Conservation (phyloP, 352 stramenopile species). For the Phytophthora ramorum region DNA sequence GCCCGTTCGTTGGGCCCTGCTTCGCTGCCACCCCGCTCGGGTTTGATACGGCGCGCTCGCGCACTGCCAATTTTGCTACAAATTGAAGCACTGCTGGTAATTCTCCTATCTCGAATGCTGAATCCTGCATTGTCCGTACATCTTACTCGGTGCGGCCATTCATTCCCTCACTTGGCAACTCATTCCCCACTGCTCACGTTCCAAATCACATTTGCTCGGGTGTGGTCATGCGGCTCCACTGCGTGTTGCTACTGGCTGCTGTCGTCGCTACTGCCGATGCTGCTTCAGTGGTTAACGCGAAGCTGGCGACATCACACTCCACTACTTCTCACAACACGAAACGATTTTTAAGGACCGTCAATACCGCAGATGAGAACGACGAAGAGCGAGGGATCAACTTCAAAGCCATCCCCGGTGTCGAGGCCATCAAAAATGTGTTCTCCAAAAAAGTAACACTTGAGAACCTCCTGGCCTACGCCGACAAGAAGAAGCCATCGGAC, state of each 20-base stretch:
- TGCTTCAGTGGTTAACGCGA: background rate
- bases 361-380: background rate
- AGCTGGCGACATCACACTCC: background rate
- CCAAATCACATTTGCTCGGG: too few relatives aligned
- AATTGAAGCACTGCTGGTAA: too few relatives aligned
- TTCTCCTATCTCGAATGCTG: too few relatives aligned
- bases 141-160: background rate
- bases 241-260: background rate
- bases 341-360: constrained; percentile 4
- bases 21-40: too few relatives aligned
- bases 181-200: background rate
- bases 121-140: too few relatives aligned
- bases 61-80: too few relatives aligned
- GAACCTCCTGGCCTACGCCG: background rate
- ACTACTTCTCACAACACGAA: background rate
- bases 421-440: background rate
- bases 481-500: constrained; percentile 4
- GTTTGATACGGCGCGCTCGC: too few relatives aligned
- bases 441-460: constrained; percentile 9
- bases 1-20: too few relatives aligned
- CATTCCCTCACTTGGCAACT: background rate
- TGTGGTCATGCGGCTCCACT: background rate
- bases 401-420: constrained; percentile 1
- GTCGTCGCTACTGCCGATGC: background rate
- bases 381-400: constrained; percentile 8